phyloP scores from a whole-genome alignment of 73 alveolate genomes.

The Paramecium caudatum region DNA sequence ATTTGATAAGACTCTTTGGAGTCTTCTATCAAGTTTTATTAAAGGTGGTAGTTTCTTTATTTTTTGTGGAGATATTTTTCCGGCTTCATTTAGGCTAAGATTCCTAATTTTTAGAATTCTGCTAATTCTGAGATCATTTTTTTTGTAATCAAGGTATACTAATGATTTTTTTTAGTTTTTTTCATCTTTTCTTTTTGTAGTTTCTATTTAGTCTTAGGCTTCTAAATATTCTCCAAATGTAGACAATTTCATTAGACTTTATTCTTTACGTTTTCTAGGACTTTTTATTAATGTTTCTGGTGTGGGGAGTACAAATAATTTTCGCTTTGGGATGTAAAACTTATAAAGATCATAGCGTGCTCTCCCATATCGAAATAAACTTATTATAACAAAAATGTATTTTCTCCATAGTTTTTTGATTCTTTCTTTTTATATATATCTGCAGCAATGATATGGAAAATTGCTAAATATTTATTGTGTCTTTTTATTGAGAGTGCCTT shows the following conservation, averaged over 20 bases:
- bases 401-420: slow-evolving; percentile 4
- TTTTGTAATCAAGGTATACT: neutral
- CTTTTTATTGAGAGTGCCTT: neutral
- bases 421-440: neutral
- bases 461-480: neutral
- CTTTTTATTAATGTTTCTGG: neutral
- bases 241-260: neutral
- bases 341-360: neutral
- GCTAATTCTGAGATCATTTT: neutral
- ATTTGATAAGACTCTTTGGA: too few species aligned
- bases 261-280: slow-evolving; percentile 26
- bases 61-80: neutral
- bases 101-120: neutral
- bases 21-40: neutral
- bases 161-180: neutral
- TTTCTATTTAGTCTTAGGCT: slow-evolving; percentile 5
- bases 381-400: neutral
- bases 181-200: neutral
- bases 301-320: neutral
- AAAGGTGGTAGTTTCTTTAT: neutral
- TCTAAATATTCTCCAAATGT: slow-evolving; percentile 30
- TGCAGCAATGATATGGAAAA: slow-evolving; percentile 9
- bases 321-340: neutral
- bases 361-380: slow-evolving; percentile 1
- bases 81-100: neutral